Evolutionary conservation across 1,284 basidiomycete species (phyloP), one percentile per base, ranked within the genome.

Genomic region (Ceratobasidium sp.): DNA sequence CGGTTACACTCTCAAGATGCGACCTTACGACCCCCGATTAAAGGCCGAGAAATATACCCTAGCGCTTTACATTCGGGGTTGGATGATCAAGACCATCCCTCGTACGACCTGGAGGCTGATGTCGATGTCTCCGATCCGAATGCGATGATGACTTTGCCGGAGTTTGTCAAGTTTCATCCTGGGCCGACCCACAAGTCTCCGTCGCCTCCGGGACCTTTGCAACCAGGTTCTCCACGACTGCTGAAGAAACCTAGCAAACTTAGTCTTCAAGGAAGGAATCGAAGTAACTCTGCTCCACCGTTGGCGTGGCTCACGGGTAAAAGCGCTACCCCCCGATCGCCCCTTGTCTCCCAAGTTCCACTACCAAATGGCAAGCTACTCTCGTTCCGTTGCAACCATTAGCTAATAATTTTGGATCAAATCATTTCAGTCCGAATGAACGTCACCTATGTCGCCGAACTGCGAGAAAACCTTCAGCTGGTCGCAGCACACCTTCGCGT

Each of bases 401-500:
- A 16, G 21, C 47, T 3, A 23, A 46, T 26, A 30, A 41, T 54
- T 75, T 78, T 76, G 35, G 35, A 21, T 76, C n/a, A 50, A n/a
- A 47, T 57, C 49, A 23, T 74, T 8, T 72, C 35, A 64, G 54
- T 62, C 82, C 82, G 80, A 75, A 85, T 93, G 50, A 86, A 89
- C 52, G 84, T 92, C 13, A 80, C 84, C 18, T 95, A 92, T 78
- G 86, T 95, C 38, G 93, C 92, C 2, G 94, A 96, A 79, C 87
- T 92, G 78, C 93, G 95, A 79, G 93, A 95, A 78, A 92, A 88
- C 69, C 85, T 96, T 0, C 88, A 89, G 23, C 89, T 90, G 71
- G 85, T 95, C 23, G 84, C 93, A 47, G 85, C 93, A 8, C 92
- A 93, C 79, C 73, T 81, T 21, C 77, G 82, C 73, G 76, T 81